Base-by-base conservation (phyloP, 75 land plant species). In the Isoetes taiwanensis region DNA sequence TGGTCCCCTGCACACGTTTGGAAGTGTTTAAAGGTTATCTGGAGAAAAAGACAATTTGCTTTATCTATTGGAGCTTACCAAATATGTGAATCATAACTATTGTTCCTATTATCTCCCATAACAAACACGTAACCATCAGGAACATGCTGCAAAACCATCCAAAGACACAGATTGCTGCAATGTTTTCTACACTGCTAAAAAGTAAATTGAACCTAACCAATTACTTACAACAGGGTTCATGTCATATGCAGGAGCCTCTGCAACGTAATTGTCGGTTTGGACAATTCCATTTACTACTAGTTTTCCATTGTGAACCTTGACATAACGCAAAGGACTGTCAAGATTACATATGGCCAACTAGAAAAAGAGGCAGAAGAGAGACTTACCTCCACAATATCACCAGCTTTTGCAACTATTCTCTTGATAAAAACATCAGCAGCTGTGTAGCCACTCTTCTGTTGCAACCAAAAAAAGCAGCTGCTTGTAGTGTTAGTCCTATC, bases 1-100 rank as follows among this genome's bases (percentile, higher is more conserved):
- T 0, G 96, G 84, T 24, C 96, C 96, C 96, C 96, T 90, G 79
- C n/a, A n/a, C n/a, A n/a, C n/a, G n/a, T n/a, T n/a, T n/a, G n/a
- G n/a, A n/a, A n/a, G n/a, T n/a, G n/a, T n/a, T n/a, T n/a, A n/a
- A n/a, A n/a, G n/a, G n/a, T n/a, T n/a, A n/a, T n/a, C n/a, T n/a
- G n/a, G n/a, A n/a, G n/a, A n/a, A n/a, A n/a, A n/a, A n/a, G n/a
- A n/a, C n/a, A n/a, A n/a, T n/a, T n/a, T n/a, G n/a, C n/a, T n/a
- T n/a, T n/a, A n/a, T n/a, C n/a, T n/a, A n/a, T n/a, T n/a, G 30
- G 25, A 23, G 54, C 61, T 53, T 79, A 89, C 96, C 96, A 89
- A 25, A 82, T 66, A 62, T 85, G 96, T 21, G 96, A 89, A 57
- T 89, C 96, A 60, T 79, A 89, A 72, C 96, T 89, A 63, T 87